Conservation (phyloP, 2,329 filamentous ascomycete genomes). For the Podosphaera fusca region DNA sequence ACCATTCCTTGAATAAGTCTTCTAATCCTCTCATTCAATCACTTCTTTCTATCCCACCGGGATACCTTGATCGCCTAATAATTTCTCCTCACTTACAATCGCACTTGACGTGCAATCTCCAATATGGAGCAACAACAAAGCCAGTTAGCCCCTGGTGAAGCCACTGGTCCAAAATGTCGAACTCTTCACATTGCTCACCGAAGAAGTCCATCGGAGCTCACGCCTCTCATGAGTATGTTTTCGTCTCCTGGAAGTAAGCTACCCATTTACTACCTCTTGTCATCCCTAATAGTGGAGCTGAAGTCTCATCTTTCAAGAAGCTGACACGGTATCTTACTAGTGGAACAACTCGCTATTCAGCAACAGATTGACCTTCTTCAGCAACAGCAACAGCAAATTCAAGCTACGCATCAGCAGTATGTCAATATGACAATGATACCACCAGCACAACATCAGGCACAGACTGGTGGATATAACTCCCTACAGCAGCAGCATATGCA, state of each 20-base stretch:
- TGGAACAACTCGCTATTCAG: constrained; percentile 94
- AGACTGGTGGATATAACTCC: constrained; percentile 49
- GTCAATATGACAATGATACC: constrained; percentile 92
- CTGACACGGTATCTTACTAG: constrained; percentile 22
- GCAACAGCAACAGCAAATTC: constrained; percentile 94
- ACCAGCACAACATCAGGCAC: constrained; percentile 56
- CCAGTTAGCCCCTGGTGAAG: constrained; percentile 30
- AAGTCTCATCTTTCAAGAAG: constrained; percentile 1
- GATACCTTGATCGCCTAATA: constrained; percentile 13
- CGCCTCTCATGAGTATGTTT: constrained; percentile 89
- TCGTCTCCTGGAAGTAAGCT: constrained; percentile 34
- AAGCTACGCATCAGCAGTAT: constrained; percentile 91
- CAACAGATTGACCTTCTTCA: constrained; percentile 95
- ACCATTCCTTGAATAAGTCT: constrained; percentile 11
- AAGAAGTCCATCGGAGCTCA: constrained; percentile 90
- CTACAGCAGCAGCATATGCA: constrained; percentile 64
- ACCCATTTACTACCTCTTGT: constrained; percentile 9
- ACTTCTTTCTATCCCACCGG: constrained; percentile 11
- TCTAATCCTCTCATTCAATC: constrained; percentile 2
- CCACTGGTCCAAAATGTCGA: constrained; percentile 57
- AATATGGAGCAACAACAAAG: constrained; percentile 29
- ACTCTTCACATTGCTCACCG: constrained; percentile 93
- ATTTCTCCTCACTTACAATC: constrained; percentile 11
- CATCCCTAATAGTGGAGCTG: constrained; percentile 3
- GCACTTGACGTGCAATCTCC: constrained; percentile 26